Percentiles rank a stretch among this genome's conserved stretches.
These are phyloP conservation scores for Capsella bursapastoris DNA, from an alignment of 345 rosid species.

Conservation along the genomic window DNA sequence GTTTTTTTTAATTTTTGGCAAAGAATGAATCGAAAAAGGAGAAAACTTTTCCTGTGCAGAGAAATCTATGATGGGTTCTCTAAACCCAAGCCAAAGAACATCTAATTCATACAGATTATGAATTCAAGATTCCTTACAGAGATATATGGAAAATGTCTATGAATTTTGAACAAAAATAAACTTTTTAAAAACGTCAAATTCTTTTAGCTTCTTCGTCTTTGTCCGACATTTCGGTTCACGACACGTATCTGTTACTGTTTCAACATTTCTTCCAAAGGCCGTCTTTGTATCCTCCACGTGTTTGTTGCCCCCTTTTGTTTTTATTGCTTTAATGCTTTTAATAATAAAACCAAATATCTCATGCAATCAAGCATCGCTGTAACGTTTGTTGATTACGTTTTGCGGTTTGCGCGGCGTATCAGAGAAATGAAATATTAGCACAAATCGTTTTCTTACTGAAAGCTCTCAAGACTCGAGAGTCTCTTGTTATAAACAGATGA, in stretches of 20 bases:
- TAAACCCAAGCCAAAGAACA: too few species aligned
- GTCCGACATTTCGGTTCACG: slow-evolving; percentile 33
- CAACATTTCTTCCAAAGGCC: slow-evolving; percentile 35
- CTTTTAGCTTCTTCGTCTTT: slow-evolving; percentile 29
- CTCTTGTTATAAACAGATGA: too few species aligned
- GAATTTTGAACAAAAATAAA: slow-evolving; percentile 40
- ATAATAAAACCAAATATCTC: slow-evolving; percentile 30
- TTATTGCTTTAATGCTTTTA: slow-evolving; percentile 17
- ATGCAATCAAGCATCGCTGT: slow-evolving; percentile 13
- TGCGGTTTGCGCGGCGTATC: not conserved
- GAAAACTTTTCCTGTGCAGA: slow-evolving; percentile 20
- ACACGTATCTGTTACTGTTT: slow-evolving; percentile 41
- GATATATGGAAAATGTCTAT: slow-evolving; percentile 54
- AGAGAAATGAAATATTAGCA: not conserved
- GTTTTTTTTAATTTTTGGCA: slow-evolving; percentile 2
- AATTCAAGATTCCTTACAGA: slow-evolving; percentile 33
- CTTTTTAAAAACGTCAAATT: slow-evolving; percentile 42
- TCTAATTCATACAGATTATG: slow-evolving; percentile 9
- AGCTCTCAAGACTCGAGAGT: not conserved
- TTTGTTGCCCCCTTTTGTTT: not conserved
- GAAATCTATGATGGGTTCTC: slow-evolving; percentile 4
- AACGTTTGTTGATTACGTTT: slow-evolving; percentile 9
- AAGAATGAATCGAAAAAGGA: slow-evolving; percentile 27
- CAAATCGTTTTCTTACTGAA: not conserved
- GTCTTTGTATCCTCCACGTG: slow-evolving; percentile 39